phyloP scores from a whole-genome alignment of 108 stramenopile species.

The Nitzschia sp. region DNA sequence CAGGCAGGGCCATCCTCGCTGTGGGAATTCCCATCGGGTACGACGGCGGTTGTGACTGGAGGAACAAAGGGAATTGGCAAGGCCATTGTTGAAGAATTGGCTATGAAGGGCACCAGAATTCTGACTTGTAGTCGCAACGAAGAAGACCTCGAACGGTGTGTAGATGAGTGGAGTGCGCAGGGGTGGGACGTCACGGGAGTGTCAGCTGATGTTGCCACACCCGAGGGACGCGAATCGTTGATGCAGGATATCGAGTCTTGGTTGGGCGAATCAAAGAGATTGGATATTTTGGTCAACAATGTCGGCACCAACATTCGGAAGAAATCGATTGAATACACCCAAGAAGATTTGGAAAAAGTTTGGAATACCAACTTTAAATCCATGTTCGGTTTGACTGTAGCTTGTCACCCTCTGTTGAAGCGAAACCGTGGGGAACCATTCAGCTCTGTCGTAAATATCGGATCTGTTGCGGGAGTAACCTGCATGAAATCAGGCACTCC shows the following conservation, averaged over 20 bases:
- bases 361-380: slow-evolving; percentile 86
- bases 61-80: slow-evolving; percentile 85
- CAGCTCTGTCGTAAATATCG: slow-evolving; percentile 89
- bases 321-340: slow-evolving; percentile 81
- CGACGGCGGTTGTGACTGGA: slow-evolving; percentile 81
- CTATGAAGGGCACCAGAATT: slow-evolving; percentile 47
- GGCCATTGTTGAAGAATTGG: slow-evolving; percentile 58
- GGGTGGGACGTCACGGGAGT: slow-evolving; percentile 67
- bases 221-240: slow-evolving; percentile 57
- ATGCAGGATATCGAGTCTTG: slow-evolving; percentile 40
- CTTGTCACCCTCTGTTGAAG: slow-evolving; percentile 67
- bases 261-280: slow-evolving; percentile 36
- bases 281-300: slow-evolving; percentile 96
- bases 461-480: slow-evolving; percentile 89
- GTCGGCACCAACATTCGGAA: slow-evolving; percentile 95
- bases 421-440: slow-evolving; percentile 29
- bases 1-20: background rate
- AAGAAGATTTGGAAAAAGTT: slow-evolving; percentile 78
- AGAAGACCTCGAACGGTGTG: slow-evolving; percentile 56
- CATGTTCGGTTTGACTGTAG: slow-evolving; percentile 72
- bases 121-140: slow-evolving; percentile 72
- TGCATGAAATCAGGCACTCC: slow-evolving; percentile 87
- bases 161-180: slow-evolving; percentile 62
- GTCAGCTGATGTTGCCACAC: slow-evolving; percentile 72
- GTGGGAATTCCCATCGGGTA: slow-evolving; percentile 43